A percentile compares a stretch with the other conserved stretches of the same genome.
These are phyloP conservation scores for Pseudonectria buxi DNA, from an alignment of 2,329 filamentous ascomycete species.

Conservation along the genomic window DNA sequence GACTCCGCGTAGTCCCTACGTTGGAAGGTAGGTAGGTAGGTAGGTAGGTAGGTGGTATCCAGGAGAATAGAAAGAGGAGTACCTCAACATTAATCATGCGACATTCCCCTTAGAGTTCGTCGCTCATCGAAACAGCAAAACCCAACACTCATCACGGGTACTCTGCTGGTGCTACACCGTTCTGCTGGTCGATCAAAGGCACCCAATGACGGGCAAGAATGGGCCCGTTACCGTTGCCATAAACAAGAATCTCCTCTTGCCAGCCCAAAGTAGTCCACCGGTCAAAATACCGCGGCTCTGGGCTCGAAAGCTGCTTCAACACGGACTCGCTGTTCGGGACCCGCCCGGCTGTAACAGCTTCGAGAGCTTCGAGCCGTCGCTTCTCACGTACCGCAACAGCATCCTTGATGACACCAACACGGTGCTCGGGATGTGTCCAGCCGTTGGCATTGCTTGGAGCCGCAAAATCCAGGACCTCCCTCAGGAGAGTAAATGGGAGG, in stretches of 20 bases:
- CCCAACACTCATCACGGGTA: conserved; percentile 24
- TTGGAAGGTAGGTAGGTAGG: too few species aligned
- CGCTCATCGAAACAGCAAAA: conserved; percentile 7
- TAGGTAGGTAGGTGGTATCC: too few species aligned
- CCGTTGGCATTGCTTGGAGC: conserved; percentile 45
- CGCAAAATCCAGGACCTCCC: conserved; percentile 55
- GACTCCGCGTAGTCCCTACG: too few species aligned
- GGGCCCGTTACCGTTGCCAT: conserved; percentile 35
- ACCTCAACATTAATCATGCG: too few species aligned
- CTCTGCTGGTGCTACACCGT: conserved; percentile 15
- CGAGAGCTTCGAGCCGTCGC: conserved; percentile 41
- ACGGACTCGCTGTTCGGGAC: conserved; percentile 31
- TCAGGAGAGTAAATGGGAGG: conserved; percentile 60
- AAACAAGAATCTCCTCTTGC: conserved; percentile 37
- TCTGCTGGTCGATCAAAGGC: conserved; percentile 26
- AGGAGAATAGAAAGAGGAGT: too few species aligned
- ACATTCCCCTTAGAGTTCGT: conserved; percentile 8
- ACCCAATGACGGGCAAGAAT: conserved; percentile 39
- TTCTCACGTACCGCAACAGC: conserved; percentile 53
- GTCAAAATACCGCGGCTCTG: conserved; percentile 33
- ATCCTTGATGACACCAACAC: conserved; percentile 41
- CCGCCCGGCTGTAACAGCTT: conserved; percentile 32
- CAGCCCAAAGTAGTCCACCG: conserved; percentile 44
- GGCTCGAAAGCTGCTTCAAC: conserved; percentile 29
- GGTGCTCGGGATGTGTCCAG: conserved; percentile 41